A percentile compares a stretch with the other conserved stretches of the same genome.
Evolutionary conservation across 2,329 filamentous ascomycete species (phyloP).

Genomic region (Graphilbum sp.): DNA sequence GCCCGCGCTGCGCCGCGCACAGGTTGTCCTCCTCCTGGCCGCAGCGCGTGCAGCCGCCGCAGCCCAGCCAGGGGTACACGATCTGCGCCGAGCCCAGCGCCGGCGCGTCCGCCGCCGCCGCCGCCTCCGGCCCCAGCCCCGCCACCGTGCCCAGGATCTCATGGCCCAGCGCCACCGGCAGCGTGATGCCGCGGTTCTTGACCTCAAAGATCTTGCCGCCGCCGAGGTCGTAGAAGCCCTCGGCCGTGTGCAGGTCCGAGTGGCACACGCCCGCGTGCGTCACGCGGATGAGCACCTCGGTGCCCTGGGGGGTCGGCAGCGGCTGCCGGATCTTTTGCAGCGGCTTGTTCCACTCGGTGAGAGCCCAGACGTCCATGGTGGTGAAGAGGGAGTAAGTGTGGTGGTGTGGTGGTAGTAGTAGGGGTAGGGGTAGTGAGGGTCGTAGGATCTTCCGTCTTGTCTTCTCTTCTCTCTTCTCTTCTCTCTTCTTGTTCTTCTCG

Average conservation of each 20-base stretch:
- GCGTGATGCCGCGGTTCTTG: slow-evolving; percentile 5
- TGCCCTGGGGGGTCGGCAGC: not conserved
- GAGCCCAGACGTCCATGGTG: slow-evolving; percentile 4
- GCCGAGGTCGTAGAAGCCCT: slow-evolving; percentile 5
- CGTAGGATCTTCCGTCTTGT: no score
- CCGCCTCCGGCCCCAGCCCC: slow-evolving; percentile 1
- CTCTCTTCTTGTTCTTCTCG: no score
- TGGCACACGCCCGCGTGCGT: slow-evolving; percentile 6
- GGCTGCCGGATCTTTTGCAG: slow-evolving; percentile 3
- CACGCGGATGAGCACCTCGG: slow-evolving; percentile 2
- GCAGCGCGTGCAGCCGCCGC: slow-evolving; percentile 4
- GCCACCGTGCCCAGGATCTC: slow-evolving; percentile 5
- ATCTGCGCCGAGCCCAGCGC: slow-evolving; percentile 3
- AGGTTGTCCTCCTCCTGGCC: slow-evolving; percentile 5
- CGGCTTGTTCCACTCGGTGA: slow-evolving; percentile 5
- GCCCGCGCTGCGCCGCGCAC: slow-evolving; percentile 3
- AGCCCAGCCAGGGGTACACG: slow-evolving; percentile 5
- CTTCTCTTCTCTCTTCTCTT: no score
- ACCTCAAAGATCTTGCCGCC: slow-evolving; percentile 2
- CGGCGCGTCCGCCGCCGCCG: not conserved
- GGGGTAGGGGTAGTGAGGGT: no score
- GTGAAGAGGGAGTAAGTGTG: not conserved
- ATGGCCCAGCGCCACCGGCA: slow-evolving; percentile 4
- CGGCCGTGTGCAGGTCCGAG: slow-evolving; percentile 5
- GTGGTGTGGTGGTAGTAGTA: no score